Percentiles rank a stretch among this genome's conserved stretches.
phyloP scores from a whole-genome alignment of 2,329 filamentous ascomycete species.

The Clarireedia monteithiana region DNA sequence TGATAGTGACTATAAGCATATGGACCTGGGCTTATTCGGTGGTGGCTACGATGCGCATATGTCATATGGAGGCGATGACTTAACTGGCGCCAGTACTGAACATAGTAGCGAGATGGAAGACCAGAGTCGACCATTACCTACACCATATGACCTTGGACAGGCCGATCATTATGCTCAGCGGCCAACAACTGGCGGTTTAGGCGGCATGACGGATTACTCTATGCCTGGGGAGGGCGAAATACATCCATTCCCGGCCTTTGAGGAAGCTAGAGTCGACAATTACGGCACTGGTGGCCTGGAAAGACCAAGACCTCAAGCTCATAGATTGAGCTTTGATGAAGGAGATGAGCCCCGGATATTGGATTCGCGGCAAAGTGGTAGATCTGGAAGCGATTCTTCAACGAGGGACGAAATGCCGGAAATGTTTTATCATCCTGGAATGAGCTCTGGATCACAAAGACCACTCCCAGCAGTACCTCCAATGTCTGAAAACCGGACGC shows the following conservation, averaged over 20 bases:
- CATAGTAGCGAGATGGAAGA: slow-evolving; percentile 35
- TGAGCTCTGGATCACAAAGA: slow-evolving; percentile 53
- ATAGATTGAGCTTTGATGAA: slow-evolving; percentile 84
- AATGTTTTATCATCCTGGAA: slow-evolving; percentile 87
- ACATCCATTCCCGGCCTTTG: slow-evolving; percentile 48
- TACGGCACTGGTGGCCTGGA: slow-evolving; percentile 85
- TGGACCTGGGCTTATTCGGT: slow-evolving; percentile 69
- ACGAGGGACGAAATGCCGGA: slow-evolving; percentile 71
- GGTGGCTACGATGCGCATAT: slow-evolving; percentile 60
- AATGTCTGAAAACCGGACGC: slow-evolving; percentile 37
- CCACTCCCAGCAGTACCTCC: slow-evolving; percentile 55
- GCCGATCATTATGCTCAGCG: slow-evolving; percentile 24
- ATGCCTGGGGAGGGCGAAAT: slow-evolving; percentile 43
- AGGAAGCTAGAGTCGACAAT: slow-evolving; percentile 58
- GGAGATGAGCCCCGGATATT: slow-evolving; percentile 68
- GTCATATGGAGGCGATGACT: slow-evolving; percentile 46
- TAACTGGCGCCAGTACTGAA: slow-evolving; percentile 23
- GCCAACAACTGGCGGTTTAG: slow-evolving; percentile 21
- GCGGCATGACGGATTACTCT: slow-evolving; percentile 30
- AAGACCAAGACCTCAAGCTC: slow-evolving; percentile 61
- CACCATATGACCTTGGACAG: slow-evolving; percentile 32
- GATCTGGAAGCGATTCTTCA: slow-evolving; percentile 55
- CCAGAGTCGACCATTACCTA: slow-evolving; percentile 42
- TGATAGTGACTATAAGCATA: slow-evolving; percentile 63
- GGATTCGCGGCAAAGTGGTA: slow-evolving; percentile 34